Evolutionary conservation across 345 rosid genomes (phyloP).

Genomic region (Carallia pectinifolia): DNA sequence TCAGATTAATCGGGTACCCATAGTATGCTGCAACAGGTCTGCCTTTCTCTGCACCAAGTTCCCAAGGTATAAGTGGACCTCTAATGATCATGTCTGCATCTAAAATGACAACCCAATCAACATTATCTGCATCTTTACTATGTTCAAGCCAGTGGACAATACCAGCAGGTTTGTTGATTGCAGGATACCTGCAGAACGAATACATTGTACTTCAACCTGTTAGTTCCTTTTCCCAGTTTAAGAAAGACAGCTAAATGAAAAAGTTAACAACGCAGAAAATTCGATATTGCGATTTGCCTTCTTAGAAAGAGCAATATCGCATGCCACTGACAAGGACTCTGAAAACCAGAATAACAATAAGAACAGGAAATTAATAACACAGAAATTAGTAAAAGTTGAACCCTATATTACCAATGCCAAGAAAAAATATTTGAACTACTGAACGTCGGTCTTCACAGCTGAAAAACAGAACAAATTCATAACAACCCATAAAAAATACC

Average conservation of each 20-base stretch:
- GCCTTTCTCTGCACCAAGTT: constrained; percentile 88
- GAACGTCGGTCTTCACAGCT: too few species aligned
- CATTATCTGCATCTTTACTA: constrained; percentile 80
- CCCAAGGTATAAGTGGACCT: constrained; percentile 94
- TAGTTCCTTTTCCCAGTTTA: neutral
- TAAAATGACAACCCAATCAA: constrained; percentile 95
- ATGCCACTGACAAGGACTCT: neutral
- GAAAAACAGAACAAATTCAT: too few species aligned
- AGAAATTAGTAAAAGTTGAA: neutral
- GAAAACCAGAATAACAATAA: neutral
- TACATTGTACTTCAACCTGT: neutral
- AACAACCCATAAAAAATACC: too few species aligned
- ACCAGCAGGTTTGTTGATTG: constrained; percentile 96
- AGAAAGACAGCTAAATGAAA: neutral
- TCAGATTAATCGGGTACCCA: constrained; percentile 48
- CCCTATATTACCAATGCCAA: neutral
- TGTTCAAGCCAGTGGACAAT: constrained; percentile 89
- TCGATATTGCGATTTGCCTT: neutral
- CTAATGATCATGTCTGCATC: constrained; percentile 97
- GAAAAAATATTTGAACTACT: neutral
- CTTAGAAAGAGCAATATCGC: neutral
- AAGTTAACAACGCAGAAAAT: neutral
- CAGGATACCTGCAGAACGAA: constrained; percentile 72
- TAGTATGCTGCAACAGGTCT: constrained; percentile 86
- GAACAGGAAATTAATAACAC: neutral